Percentiles rank a stretch among this genome's conserved stretches.
Evolutionary conservation across 768 basidiomycete species (phyloP).

Genomic region (Rossbeevera mucosa): DNA sequence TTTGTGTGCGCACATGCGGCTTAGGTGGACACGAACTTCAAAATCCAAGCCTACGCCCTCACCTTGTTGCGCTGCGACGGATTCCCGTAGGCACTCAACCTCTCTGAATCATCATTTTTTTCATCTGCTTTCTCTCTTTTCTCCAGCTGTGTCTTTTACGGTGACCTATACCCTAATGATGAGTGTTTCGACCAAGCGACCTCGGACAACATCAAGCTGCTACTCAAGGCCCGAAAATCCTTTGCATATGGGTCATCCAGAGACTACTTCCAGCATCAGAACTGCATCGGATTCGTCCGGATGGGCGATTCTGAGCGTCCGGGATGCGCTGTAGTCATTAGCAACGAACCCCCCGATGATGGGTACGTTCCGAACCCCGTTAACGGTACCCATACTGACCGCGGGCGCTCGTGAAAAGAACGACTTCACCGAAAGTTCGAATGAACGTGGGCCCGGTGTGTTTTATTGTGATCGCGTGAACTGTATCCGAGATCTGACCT

Average conservation of each 20-base stretch:
- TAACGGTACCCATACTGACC: background rate
- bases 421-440: constrained; percentile 35
- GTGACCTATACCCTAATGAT: constrained; percentile 69
- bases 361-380: constrained; percentile 12
- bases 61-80: constrained; percentile 68
- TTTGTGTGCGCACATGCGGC: background rate
- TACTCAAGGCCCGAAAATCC: constrained; percentile 59
- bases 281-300: constrained; percentile 77
- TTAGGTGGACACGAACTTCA: constrained; percentile 68
- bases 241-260: constrained; percentile 61
- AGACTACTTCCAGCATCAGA: constrained; percentile 56
- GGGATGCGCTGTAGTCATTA: constrained; percentile 71
- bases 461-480: constrained; percentile 10
- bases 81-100: constrained; percentile 55
- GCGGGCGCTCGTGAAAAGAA: background rate
- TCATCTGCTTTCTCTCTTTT: background rate
- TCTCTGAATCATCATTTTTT: background rate
- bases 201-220: constrained; percentile 45
- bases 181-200: constrained; percentile 59
- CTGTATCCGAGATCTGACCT: background rate
- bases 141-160: constrained; percentile 80
- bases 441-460: constrained; percentile 67
- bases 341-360: constrained; percentile 41
- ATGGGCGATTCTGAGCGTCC: constrained; percentile 48
- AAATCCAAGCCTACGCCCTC: constrained; percentile 76